phyloP scores from a whole-genome alignment of 805 yeast species.

The Ogataea nakhonphanomensis region DNA sequence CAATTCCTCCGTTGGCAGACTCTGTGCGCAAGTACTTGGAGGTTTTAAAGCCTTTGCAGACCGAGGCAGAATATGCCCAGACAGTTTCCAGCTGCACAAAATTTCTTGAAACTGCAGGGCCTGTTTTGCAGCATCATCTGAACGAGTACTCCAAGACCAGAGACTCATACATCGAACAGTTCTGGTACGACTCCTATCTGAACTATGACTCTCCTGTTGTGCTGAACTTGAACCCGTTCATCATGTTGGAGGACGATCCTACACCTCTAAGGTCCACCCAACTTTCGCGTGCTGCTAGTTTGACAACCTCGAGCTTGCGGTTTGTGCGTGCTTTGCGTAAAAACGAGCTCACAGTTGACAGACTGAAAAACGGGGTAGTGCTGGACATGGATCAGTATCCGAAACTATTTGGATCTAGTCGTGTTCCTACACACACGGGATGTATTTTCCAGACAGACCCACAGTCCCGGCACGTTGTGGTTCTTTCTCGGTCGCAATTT shows the following conservation, averaged over 20 bases:
- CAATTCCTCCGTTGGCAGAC: constrained; percentile 71
- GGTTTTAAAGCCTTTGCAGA: constrained; percentile 76
- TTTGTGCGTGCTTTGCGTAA: constrained; percentile 77
- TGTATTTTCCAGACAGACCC: constrained; percentile 83
- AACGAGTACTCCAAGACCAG: constrained; percentile 58
- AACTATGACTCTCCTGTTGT: constrained; percentile 89
- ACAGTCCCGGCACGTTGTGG: constrained; percentile 75
- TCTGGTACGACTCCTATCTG: constrained; percentile 89
- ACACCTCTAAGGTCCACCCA: constrained; percentile 64
- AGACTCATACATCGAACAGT: constrained; percentile 85
- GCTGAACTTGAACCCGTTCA: constrained; percentile 86
- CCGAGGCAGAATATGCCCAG: constrained; percentile 60
- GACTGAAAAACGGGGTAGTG: constrained; percentile 54
- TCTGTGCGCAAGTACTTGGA: constrained; percentile 66
- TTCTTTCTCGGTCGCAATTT: constrained; percentile 80
- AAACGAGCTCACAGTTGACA: constrained; percentile 71
- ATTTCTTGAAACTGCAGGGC: constrained; percentile 54
- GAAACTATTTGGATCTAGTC: constrained; percentile 79
- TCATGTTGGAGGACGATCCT: constrained; percentile 88
- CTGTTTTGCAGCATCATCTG: constrained; percentile 59
- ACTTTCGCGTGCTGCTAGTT: constrained; percentile 75
- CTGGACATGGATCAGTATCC: constrained; percentile 91
- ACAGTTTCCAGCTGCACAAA: constrained; percentile 57
- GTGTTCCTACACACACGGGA: constrained; percentile 80
- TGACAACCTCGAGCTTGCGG: constrained; percentile 72